phyloP scores from a whole-genome alignment of 306 rosid species.

The Pachyrhizus erosus region DNA sequence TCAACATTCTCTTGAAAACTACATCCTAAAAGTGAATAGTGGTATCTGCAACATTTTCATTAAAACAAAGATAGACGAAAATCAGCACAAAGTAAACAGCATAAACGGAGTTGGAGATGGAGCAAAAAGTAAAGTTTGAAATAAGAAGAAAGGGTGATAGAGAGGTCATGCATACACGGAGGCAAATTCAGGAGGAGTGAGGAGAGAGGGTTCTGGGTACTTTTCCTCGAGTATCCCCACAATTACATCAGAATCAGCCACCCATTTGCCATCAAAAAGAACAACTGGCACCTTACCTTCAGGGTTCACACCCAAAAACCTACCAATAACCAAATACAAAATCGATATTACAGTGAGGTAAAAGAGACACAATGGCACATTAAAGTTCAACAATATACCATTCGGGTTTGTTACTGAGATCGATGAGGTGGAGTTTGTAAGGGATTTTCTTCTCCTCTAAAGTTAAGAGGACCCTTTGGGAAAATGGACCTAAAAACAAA shows the following conservation, averaged over 20 bases:
- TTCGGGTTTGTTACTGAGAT: constrained; percentile 68
- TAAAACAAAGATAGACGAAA: neutral
- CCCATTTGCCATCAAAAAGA: constrained; percentile 84
- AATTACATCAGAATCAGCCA: constrained; percentile 86
- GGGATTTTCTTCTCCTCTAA: constrained; percentile 87
- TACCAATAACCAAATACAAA: constrained; percentile 33
- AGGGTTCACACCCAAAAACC: constrained; percentile 79
- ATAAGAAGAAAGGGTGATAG: constrained; percentile 5
- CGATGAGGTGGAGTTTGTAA: constrained; percentile 58
- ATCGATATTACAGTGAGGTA: neutral
- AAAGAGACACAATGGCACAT: neutral
- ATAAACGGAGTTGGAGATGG: neutral
- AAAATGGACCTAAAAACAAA: constrained; percentile 71
- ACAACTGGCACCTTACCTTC: constrained; percentile 88
- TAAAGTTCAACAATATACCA: constrained; percentile 51
- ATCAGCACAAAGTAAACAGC: neutral
- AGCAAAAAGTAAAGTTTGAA: neutral
- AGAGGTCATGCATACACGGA: constrained; percentile 64
- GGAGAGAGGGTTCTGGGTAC: constrained; percentile 70
- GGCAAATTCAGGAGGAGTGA: constrained; percentile 66
- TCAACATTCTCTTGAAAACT: neutral
- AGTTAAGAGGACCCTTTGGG: constrained; percentile 79
- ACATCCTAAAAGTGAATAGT: constrained; percentile 1
- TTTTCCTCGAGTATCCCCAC: constrained; percentile 75
- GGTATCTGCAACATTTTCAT: neutral